phyloP scores from a whole-genome alignment of 257 asterid species.

The Cruciata laevipes region DNA sequence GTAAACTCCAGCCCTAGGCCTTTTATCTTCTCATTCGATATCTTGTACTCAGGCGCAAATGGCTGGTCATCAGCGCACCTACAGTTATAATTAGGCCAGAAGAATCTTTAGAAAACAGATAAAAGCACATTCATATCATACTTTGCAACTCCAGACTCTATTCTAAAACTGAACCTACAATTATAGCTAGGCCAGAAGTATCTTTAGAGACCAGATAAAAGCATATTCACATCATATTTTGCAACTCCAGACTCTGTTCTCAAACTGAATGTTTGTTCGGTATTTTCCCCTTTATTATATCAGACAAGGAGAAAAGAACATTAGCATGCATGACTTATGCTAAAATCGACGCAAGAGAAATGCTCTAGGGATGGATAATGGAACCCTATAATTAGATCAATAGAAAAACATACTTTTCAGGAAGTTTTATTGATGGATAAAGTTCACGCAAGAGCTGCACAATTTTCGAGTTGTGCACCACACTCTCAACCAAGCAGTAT shows the following conservation, averaged over 20 bases:
- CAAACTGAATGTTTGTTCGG: background rate
- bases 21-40: slow-evolving; percentile 52
- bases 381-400: background rate
- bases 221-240: background rate
- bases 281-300: background rate
- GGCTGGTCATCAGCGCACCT: slow-evolving; percentile 79
- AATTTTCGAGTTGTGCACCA: slow-evolving; percentile 45
- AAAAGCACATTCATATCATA: background rate
- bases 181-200: background rate
- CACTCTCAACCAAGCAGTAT: slow-evolving; percentile 50
- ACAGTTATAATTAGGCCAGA: background rate
- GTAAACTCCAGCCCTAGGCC: slow-evolving; percentile 50
- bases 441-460: slow-evolving; percentile 40
- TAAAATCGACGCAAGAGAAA: background rate
- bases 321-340: background rate
- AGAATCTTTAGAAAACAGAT: background rate
- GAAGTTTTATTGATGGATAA: slow-evolving; percentile 46
- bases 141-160: background rate
- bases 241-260: background rate
- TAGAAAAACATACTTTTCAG: slow-evolving; percentile 46
- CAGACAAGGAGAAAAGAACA: background rate
- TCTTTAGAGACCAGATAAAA: background rate
- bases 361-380: background rate
- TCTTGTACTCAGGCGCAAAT: slow-evolving; percentile 45
- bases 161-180: slow-evolving; percentile 21